Evolutionary conservation across 768 basidiomycete species (phyloP).

Genomic region (Xerocomus spinulosus): DNA sequence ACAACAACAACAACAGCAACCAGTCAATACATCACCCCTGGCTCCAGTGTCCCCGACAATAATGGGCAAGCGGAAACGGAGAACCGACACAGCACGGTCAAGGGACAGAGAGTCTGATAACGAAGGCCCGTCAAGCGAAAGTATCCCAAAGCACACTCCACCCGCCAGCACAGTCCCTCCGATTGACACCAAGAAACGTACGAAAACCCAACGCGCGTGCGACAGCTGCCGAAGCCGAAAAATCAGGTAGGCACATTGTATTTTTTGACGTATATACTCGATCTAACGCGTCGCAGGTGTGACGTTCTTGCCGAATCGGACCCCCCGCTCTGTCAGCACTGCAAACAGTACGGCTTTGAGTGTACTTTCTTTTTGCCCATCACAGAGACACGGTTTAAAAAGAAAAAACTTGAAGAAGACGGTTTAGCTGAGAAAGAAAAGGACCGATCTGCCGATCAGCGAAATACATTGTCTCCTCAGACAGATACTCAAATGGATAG

Average conservation of each 20-base stretch:
- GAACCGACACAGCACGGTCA: conserved; percentile 33
- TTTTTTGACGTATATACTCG: conserved; percentile 8
- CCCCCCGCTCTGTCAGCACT: conserved; percentile 85
- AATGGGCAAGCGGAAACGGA: conserved; percentile 62
- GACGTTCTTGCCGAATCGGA: conserved; percentile 79
- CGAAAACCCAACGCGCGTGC: conserved; percentile 89
- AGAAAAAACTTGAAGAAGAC: conserved; percentile 82
- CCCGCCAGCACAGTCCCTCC: conserved; percentile 29
- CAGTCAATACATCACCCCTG: conserved; percentile 33
- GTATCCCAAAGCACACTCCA: conserved; percentile 31
- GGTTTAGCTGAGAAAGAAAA: conserved; percentile 37
- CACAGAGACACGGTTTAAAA: conserved; percentile 98
- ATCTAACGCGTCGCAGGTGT: conserved; percentile 43
- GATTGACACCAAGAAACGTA: conserved; percentile 77
- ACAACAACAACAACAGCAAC: conserved; percentile 23
- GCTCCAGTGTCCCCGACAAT: conserved; percentile 31
- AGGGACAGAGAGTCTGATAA: conserved; percentile 60
- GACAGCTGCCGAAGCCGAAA: conserved; percentile 89
- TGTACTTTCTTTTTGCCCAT: conserved; percentile 99
- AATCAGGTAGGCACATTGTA: conserved; percentile 54
- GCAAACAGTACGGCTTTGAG: conserved; percentile 89
- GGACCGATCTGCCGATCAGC: conserved; percentile 28
- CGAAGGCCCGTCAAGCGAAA: conserved; percentile 50
- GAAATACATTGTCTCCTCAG: conserved; percentile 41
- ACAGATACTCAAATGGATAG: conserved; percentile 51